phyloP scores from a whole-genome alignment of 768 basidiomycete genomes.

The Hypsizygus marmoreus region DNA sequence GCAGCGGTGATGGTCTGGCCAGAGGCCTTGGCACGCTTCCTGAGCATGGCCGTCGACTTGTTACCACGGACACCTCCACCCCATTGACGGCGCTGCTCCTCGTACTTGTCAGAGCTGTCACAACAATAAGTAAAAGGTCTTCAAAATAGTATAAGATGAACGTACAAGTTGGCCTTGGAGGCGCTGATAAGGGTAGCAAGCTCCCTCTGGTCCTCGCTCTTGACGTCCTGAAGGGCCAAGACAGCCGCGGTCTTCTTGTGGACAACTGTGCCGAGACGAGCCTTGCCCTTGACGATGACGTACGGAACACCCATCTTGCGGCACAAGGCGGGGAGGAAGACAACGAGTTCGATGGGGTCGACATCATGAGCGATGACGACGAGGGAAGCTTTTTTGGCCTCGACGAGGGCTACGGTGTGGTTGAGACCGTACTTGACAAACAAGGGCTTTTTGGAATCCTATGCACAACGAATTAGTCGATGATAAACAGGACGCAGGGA shows the following conservation, averaged over 20 bases:
- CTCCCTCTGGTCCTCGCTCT: constrained; percentile 91
- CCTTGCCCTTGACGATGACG: constrained; percentile 98
- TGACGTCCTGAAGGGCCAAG: constrained; percentile 89
- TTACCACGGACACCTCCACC: constrained; percentile 95
- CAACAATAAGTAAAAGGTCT: not conserved
- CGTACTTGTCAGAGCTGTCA: constrained; percentile 85
- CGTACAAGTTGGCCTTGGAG: constrained; percentile 96
- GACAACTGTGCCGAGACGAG: constrained; percentile 95
- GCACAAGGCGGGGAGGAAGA: constrained; percentile 97
- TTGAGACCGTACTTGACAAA: constrained; percentile 97
- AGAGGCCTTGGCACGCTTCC: constrained; percentile 90
- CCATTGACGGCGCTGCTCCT: constrained; percentile 90
- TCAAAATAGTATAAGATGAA: constrained; percentile 16
- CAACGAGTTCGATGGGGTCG: constrained; percentile 98
- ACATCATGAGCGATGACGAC: constrained; percentile 98
- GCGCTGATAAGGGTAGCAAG: constrained; percentile 91
- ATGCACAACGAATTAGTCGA: not conserved
- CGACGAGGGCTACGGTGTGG: constrained; percentile 93
- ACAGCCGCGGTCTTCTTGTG: constrained; percentile 99
- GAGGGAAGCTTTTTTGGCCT: constrained; percentile 96
- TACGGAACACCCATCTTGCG: constrained; percentile 99
- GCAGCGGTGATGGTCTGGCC: constrained; percentile 66
- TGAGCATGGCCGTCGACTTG: constrained; percentile 92
- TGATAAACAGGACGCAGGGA: not conserved
- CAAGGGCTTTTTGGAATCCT: constrained; percentile 93